phyloP scores from a whole-genome alignment of 495 filamentous ascomycete genomes.

The Extremus antarcticus region DNA sequence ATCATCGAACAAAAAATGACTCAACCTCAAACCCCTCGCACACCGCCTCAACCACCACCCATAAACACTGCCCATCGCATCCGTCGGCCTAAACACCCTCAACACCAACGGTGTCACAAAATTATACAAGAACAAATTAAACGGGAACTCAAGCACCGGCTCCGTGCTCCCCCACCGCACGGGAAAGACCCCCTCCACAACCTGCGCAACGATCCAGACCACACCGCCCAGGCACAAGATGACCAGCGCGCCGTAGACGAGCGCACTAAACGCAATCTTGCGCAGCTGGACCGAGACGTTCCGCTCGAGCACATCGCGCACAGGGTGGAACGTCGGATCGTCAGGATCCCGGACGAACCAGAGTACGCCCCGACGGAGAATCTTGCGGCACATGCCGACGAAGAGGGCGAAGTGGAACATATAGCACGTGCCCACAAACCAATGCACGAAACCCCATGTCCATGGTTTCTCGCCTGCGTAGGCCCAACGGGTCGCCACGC shows the following conservation, averaged over 20 bases:
- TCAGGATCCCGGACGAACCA: slow-evolving; percentile 99
- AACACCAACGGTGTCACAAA: slow-evolving; percentile 82
- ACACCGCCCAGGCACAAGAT: slow-evolving; percentile 89
- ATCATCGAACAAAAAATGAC: slow-evolving; percentile 87
- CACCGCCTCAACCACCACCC: slow-evolving; percentile 93
- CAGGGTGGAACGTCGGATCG: slow-evolving; percentile 95
- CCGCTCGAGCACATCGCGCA: slow-evolving; percentile 90
- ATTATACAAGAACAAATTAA: slow-evolving; percentile 93
- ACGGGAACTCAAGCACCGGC: slow-evolving; percentile 85
- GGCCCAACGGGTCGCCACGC: slow-evolving; percentile 57
- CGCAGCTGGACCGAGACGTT: slow-evolving; percentile 86
- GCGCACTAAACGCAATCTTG: slow-evolving; percentile 90
- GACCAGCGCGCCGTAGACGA: slow-evolving; percentile 91
- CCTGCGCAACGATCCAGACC: slow-evolving; percentile 74
- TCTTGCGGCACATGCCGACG: slow-evolving; percentile 97
- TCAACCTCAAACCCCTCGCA: slow-evolving; percentile 66
- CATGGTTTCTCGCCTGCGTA: slow-evolving; percentile 68
- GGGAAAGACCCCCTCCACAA: slow-evolving; percentile 61
- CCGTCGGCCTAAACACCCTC: slow-evolving; percentile 69
- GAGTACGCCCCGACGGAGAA: slow-evolving; percentile 84
- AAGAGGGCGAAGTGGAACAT: slow-evolving; percentile 99
- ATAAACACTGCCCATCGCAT: slow-evolving; percentile 73
- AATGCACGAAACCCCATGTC: slow-evolving; percentile 90
- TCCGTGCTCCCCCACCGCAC: slow-evolving; percentile 87
- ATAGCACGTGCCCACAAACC: slow-evolving; percentile 97